Base-by-base conservation (phyloP, 2,329 filamentous ascomycete genomes). In the Neodidymelliopsis sp. region DNA sequence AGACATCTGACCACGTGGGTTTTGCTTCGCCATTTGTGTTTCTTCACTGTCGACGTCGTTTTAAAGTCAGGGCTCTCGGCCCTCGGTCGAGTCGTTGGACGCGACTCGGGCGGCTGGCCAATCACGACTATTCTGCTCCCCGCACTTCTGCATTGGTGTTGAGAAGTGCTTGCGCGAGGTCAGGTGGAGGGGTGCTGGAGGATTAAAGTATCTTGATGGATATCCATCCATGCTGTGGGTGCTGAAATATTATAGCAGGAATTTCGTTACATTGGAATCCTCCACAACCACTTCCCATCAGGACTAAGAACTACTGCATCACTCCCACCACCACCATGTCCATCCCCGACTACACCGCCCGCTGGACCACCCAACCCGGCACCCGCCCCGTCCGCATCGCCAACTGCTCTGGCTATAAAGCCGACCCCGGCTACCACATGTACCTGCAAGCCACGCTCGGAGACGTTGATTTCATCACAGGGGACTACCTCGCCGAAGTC, bases 401-500 rank as follows among this genome's bases (percentile, higher is more conserved):
- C 6, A 75, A 75, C 42, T 69, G 67, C 54, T 74, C 73, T 1
- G 73, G 71, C 9, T 70, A 67, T 39, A 68, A 65, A 62, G 69
- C 65, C 18, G 73, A 75, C 53, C 72, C 71, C 11, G 65, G 68
- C 3, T 69, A 73, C 47, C 70, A 74, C 37, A 69, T 74, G 60
- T 61, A 64, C 43, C 57, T 58, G 13, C 69, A 72, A 40, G 71
- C 71, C 2, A 62, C 67, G 22, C 56, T 67, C 2, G 70, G 71
- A 16, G 60, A 69, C n/a, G 62, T 72, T 2, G 72, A 76, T 48
- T 67, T 73, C 28, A 74, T 77, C 44, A 74, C 71, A 4, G 74
- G 73, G 3, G 74, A 76, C 51, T 76, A 74, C 58, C 64, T 76
- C 1, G 72, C 72, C 2, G 74, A 78, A 59, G 71, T 77, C 45